phyloP scores from a whole-genome alignment of 345 rosid species.

The Citrus cavaleriei region DNA sequence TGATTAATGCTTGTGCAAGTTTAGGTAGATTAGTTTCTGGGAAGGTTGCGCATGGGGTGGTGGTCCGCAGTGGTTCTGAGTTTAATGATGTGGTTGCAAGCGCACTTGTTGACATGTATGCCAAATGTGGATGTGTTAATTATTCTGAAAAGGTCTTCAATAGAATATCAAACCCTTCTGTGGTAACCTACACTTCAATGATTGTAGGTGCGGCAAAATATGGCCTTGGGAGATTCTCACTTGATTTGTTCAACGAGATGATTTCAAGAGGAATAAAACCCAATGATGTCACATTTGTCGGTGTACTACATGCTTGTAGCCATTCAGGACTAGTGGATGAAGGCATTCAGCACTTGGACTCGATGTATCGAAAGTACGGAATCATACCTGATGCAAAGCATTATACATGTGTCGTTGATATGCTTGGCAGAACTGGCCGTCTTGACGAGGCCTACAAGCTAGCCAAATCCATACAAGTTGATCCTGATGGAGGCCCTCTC shows the following conservation, averaged over 20 bases:
- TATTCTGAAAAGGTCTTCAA: constrained; percentile 56
- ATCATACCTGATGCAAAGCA: constrained; percentile 58
- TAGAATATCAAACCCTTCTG: constrained; percentile 47
- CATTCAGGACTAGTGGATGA: constrained; percentile 72
- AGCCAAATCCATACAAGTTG: constrained; percentile 45
- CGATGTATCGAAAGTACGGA: constrained; percentile 48
- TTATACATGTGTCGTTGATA: constrained; percentile 73
- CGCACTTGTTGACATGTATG: constrained; percentile 80
- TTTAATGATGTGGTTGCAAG: constrained; percentile 52
- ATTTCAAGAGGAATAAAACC: constrained; percentile 51
- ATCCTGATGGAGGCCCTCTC: constrained; percentile 46
- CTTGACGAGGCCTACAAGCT: constrained; percentile 62
- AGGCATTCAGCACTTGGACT: constrained; percentile 49
- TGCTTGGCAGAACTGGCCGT: constrained; percentile 73
- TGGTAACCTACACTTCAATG: constrained; percentile 71
- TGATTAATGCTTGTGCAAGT: constrained; percentile 64
- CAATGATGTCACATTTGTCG: constrained; percentile 64
- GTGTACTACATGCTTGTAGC: constrained; percentile 74
- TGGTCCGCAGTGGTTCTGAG: constrained; percentile 39
- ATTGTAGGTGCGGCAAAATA: constrained; percentile 53
- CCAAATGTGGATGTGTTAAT: constrained; percentile 59
- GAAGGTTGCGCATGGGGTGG: constrained; percentile 59
- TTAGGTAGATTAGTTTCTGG: constrained; percentile 63
- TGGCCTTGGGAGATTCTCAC: constrained; percentile 50
- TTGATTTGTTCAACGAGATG: constrained; percentile 55